A percentile compares a stretch with the other conserved stretches of the same genome.
Conservation (phyloP, 192 early-diverging fungal species). For the Spizellomyces punctatus region DNA sequence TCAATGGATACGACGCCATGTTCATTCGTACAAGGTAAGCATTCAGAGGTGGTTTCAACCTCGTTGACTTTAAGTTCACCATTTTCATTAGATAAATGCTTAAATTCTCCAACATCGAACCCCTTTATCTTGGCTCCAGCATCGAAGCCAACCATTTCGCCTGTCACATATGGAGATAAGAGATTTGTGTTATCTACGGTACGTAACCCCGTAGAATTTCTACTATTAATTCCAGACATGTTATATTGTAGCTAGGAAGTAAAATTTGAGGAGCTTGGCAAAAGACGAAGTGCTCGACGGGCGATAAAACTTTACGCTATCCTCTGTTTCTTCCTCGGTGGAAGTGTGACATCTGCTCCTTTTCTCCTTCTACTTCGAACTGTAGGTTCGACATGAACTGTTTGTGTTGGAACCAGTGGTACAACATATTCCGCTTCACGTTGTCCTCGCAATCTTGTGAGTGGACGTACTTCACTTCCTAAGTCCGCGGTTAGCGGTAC, state of each 20-base stretch:
- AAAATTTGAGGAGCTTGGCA: background rate
- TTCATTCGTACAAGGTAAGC: background rate
- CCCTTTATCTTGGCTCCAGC: background rate
- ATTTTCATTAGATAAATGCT: background rate
- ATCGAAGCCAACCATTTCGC: background rate
- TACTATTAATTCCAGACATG: constrained; percentile 1
- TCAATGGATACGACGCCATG: background rate
- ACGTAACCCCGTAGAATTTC: constrained; percentile 1
- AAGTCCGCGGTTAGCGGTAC: background rate
- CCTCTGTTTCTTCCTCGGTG: background rate
- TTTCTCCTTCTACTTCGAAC: background rate
- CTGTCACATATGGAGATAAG: background rate
- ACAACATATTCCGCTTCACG: background rate
- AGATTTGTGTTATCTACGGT: background rate
- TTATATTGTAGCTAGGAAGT: background rate
- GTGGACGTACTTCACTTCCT: background rate
- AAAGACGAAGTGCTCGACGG: background rate
- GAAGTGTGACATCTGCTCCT: background rate
- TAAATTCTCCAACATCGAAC: background rate
- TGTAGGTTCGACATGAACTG: background rate
- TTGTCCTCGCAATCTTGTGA: constrained; percentile 1
- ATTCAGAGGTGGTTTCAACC: background rate
- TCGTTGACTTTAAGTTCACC: background rate
- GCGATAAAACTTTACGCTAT: too few species aligned
- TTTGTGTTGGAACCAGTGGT: background rate